Evolutionary conservation across 192 early-diverging fungal genomes (phyloP).

Genomic region (Gaertneriomyces semiglobifer): DNA sequence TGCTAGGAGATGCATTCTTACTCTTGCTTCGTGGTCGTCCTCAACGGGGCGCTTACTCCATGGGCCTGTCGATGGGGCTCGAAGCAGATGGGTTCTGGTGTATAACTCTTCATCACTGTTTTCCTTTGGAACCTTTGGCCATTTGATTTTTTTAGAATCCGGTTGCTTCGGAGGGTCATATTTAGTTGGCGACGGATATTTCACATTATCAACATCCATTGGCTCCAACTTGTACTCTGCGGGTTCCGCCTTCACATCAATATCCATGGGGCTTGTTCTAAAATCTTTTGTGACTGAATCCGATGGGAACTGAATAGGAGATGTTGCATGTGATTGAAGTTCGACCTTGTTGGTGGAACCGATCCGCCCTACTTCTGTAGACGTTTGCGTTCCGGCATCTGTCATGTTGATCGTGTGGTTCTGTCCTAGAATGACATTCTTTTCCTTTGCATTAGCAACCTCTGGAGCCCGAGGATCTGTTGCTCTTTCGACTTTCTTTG

Average conservation of each 20-base stretch:
- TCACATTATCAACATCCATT: background rate
- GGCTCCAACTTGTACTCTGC: background rate
- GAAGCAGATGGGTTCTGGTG: background rate
- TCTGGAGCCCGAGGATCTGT: background rate
- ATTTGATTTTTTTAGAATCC: background rate
- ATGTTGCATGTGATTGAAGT: background rate
- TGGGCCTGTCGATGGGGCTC: background rate
- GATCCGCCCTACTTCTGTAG: background rate
- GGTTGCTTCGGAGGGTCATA: background rate
- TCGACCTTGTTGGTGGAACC: background rate
- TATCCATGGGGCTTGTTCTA: background rate
- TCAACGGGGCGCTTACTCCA: background rate
- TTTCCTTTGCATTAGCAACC: background rate
- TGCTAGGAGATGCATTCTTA: background rate
- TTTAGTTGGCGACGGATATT: background rate
- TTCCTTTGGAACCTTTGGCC: background rate
- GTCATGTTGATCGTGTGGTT: background rate
- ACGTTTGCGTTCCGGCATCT: background rate
- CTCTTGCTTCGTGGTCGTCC: background rate
- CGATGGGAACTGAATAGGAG: background rate
- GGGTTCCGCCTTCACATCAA: background rate
- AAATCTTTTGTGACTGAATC: background rate
- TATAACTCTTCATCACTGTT: background rate
- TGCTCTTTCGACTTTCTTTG: background rate
- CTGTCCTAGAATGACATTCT: background rate